These are phyloP conservation scores for Amphicarpaea edgeworthii DNA, from an alignment of 306 rosid species.

Conservation along the genomic window DNA sequence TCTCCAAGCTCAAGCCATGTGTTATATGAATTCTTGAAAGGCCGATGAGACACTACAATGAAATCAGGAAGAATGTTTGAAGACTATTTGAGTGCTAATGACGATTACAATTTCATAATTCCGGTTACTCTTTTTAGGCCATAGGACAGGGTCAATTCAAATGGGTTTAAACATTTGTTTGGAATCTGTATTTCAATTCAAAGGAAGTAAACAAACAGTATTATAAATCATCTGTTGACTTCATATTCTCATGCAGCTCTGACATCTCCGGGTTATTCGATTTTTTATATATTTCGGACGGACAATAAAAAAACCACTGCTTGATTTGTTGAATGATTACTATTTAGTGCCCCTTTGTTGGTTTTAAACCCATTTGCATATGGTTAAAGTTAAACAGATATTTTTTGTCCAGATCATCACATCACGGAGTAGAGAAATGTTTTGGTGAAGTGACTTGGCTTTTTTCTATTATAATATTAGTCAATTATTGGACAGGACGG, in stretches of 20 bases:
- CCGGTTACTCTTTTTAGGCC: background rate
- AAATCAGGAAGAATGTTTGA: background rate
- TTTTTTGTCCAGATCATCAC: background rate
- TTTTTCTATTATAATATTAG: background rate
- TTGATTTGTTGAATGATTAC: background rate
- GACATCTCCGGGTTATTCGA: too few species aligned
- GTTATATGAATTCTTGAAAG: constrained; percentile 76
- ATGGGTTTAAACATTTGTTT: background rate
- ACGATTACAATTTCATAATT: background rate
- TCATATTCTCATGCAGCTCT: too few species aligned
- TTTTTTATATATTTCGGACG: too few species aligned
- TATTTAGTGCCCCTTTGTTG: background rate
- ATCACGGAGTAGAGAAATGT: background rate
- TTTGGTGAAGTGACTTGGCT: too few species aligned
- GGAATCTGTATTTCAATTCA: background rate
- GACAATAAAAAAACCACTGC: too few species aligned
- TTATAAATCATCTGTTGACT: too few species aligned
- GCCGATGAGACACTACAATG: constrained; percentile 7
- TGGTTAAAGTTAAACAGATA: background rate
- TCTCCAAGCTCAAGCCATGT: constrained; percentile 96
- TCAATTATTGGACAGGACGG: background rate
- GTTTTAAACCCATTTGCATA: background rate
- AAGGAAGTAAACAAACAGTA: too few species aligned
- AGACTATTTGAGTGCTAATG: background rate
- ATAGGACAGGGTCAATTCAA: constrained; percentile 1